Base-by-base conservation (phyloP, 1,284 basidiomycete species). In the Ganoderma resinaceum region DNA sequence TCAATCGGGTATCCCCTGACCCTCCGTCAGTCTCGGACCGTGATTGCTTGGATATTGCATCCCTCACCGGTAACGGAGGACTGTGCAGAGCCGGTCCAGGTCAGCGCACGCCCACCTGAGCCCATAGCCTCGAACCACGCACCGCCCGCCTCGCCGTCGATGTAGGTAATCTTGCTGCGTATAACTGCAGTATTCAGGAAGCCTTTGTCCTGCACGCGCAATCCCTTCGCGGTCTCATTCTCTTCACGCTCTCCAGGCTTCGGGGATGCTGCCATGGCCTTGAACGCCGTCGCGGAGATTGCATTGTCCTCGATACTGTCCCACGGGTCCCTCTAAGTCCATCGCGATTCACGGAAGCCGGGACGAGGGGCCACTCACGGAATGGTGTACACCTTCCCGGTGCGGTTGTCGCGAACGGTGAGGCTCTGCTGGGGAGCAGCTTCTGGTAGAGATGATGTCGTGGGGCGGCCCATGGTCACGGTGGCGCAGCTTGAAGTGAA, bases 1-100 rank as follows among this genome's bases (percentile, higher is more conserved):
- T 97, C 95, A 72, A 97, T 96, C 11, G 95, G 95, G 78, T 95
- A 96, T n/a, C 95, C 95, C 81, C 94, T 93, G 75, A 1, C 18
- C 23, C 16, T 6, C 11, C 18, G 53, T 65, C 29, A 46, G 60
- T 31, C 14, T 16, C 35, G 38, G 26, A 18, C 52, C 18, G 52
- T 31, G 23, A 38, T 14, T 40, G 12, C 58, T n/a, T 42, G 26
- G 35, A 35, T 12, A 46, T 33, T 18, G 6, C 18, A 20, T 9
- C 42, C 33, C 40, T 67, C 66, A 91, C 91, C 91, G 87, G 80
- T 94, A 94, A 42, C 92, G 86, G 66, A 94, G 79, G 62, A 94
- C 89, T 92, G 26, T 46, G 2, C 33, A 38, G n/a, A 38, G 33
- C 40, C 16, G 29, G 61, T 62, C 26, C n/a, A 46, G 43, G n/a